Percentiles rank a stretch among this genome's conserved stretches.
phyloP scores from a whole-genome alignment of 371 early-diverging fungal genomes.

The Smittium culicis region DNA sequence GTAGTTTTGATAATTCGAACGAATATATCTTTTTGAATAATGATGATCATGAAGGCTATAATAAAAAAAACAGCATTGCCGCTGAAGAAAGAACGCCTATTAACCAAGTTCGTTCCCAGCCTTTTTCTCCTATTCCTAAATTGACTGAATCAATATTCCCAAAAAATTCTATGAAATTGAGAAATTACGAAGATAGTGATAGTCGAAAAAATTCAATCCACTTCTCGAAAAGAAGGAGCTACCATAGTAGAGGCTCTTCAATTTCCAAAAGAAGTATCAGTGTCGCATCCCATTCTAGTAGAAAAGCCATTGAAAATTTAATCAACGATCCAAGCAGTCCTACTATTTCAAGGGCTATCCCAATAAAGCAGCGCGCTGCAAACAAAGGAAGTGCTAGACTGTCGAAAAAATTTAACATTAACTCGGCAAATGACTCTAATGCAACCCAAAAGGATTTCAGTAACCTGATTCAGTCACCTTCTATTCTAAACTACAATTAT shows the following conservation, averaged over 20 bases:
- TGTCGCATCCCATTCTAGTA: background rate
- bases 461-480: background rate
- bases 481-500: constrained; percentile 9
- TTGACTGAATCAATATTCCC: background rate
- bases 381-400: background rate
- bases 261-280: background rate
- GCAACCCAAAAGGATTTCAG: constrained; percentile 1
- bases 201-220: background rate
- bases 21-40: too few relatives aligned
- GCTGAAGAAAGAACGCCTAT: background rate
- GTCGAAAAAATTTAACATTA: constrained; percentile 6
- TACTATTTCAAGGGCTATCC: background rate
- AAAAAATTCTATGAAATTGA: background rate
- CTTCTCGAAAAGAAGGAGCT: background rate
- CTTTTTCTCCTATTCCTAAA: background rate
- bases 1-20: too few relatives aligned
- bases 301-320: background rate
- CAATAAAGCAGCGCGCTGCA: background rate
- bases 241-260: background rate
- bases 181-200: background rate
- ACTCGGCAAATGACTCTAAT: background rate
- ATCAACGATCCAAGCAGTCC: background rate
- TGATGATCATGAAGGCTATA: too few relatives aligned
- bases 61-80: background rate
- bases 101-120: background rate